Evolutionary conservation across 352 stramenopile genomes (phyloP), one percentile per base, ranked within the genome.

Genomic region (Phytophthora cryptogea): DNA sequence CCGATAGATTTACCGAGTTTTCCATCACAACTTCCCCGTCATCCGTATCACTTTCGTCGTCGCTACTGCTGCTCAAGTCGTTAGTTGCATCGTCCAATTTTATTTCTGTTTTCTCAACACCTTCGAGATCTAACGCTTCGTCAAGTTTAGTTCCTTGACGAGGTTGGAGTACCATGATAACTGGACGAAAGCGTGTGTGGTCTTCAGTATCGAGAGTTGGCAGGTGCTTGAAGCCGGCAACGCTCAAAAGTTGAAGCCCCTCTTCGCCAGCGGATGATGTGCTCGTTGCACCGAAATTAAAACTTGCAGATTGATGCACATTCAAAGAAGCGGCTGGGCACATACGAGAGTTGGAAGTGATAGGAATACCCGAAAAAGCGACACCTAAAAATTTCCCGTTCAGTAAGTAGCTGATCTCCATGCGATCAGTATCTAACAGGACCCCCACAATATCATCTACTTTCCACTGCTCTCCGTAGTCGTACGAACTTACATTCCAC

Each of bases 371-470:
- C 5, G 68, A 68, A 66, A 97, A 98, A 0, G 90, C 92, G 23
- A 90, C 64, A 1, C 90, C 92, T 14, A 98, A 70, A 52, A 93
- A 86, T 9, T 80, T 73, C n/a, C 90, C 92, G 71, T 98, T 98
- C 4, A 98, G 50, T 45, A 93, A 88, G 60, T 92, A 98, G 26
- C 84, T 93, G 27, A 98, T 78, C 51, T 88, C 76, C 53, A 89
- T 79, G 1, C 66, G 81, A 63, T 95, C 88, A 6, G 83, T 89
- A 57, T 98, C 92, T 4, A 97, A 66, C 7, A 96, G 58, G 0
- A 95, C 86, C 0, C 92, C 92, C 6, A 98, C 71, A 10, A 97
- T 64, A 53, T 98, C 91, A 1, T 88, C 85, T 1, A 62, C 58
- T 26, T 69, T 68, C 92, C 92, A 98, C 10, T 68, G 49, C 20